Percentiles rank a stretch among this genome's conserved stretches.
Evolutionary conservation across 1,139 yeast genomes (phyloP).

Genomic region (Geotrichum histeridarum): DNA sequence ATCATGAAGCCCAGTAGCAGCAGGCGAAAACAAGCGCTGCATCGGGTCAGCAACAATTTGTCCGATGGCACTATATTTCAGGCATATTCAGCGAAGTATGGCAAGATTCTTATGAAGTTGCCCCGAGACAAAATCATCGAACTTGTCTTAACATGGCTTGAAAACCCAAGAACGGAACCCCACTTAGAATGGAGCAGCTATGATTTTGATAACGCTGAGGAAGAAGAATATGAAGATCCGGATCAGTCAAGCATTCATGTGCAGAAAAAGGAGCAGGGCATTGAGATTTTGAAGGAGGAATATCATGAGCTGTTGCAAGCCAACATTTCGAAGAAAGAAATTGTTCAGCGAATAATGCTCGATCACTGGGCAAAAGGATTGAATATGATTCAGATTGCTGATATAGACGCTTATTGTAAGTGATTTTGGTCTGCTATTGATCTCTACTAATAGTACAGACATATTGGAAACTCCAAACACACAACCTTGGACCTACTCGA

Average conservation of each 20-base stretch:
- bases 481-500: slow-evolving; percentile 56
- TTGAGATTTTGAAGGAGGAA: slow-evolving; percentile 20
- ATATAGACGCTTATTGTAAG: slow-evolving; percentile 55
- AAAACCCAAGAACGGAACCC: slow-evolving; percentile 21
- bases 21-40: background rate
- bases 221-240: background rate
- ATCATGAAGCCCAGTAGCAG: background rate
- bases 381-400: slow-evolving; percentile 65
- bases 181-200: slow-evolving; percentile 13
- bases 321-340: slow-evolving; percentile 40
- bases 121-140: slow-evolving; percentile 17
- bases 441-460: slow-evolving; percentile 23
- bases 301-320: slow-evolving; percentile 21
- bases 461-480: slow-evolving; percentile 53
- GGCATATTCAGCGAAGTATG: slow-evolving; percentile 17
- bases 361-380: slow-evolving; percentile 62
- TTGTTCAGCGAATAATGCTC: slow-evolving; percentile 48
- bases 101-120: slow-evolving; percentile 1
- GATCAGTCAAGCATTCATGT: slow-evolving; percentile 7
- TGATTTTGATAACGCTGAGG: slow-evolving; percentile 2
- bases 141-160: slow-evolving; percentile 23
- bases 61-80: slow-evolving; percentile 12
- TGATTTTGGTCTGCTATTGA: background rate
- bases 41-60: background rate
- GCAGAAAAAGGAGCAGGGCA: slow-evolving; percentile 1